These are phyloP conservation scores for Jatropha podagrica DNA, from an alignment of 441 rosid species.

Conservation along the genomic window DNA sequence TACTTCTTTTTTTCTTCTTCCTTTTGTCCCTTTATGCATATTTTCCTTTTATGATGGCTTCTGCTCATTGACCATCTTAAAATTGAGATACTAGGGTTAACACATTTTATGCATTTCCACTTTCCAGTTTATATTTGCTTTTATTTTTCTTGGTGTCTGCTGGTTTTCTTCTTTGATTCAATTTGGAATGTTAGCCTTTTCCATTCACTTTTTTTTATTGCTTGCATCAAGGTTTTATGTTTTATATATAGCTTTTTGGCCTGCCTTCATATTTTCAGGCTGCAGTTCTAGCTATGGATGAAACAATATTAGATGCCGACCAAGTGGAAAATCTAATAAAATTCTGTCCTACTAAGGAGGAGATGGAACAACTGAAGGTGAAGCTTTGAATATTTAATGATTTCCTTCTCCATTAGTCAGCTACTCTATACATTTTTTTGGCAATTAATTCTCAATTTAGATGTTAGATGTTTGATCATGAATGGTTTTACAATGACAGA, in stretches of 20 bases:
- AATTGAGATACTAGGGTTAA: neutral
- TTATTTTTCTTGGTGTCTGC: neutral
- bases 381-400: slow-evolving; percentile 27
- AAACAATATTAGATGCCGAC: slow-evolving; percentile 80
- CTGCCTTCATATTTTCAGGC: slow-evolving; percentile 52
- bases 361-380: slow-evolving; percentile 98
- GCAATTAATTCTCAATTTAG: slow-evolving; percentile 2
- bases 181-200: neutral
- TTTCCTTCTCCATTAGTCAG: neutral
- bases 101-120: neutral
- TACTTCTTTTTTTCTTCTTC: neutral
- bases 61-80: neutral
- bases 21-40: neutral
- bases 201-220: neutral
- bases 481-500: slow-evolving; percentile 34
- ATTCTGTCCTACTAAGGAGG: slow-evolving; percentile 97
- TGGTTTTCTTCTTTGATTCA: slow-evolving; percentile 12
- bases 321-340: slow-evolving; percentile 98
- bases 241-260: slow-evolving; percentile 5
- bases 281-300: slow-evolving; percentile 96
- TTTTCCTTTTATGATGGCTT: neutral
- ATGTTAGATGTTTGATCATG: slow-evolving; percentile 14
- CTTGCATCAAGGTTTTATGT: neutral
- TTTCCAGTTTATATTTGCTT: neutral
- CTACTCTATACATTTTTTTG: slow-evolving; percentile 7